Conservation (phyloP, 495 filamentous ascomycete genomes). For the Daldinia childiae region DNA sequence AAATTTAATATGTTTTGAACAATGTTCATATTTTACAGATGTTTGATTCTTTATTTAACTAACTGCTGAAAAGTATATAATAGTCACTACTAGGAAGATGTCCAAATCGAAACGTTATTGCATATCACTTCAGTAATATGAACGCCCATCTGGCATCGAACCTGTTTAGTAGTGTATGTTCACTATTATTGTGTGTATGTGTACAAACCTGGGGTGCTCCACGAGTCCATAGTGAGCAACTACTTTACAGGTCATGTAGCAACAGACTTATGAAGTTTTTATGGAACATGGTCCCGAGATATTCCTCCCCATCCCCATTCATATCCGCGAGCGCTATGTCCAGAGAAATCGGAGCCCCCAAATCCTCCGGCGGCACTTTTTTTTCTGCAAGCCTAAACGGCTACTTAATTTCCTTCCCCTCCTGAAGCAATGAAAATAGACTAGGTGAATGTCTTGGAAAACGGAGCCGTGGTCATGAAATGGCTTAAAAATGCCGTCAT, state of each 20-base stretch:
- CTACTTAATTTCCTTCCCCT: constrained; percentile 33
- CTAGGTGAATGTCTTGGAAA: constrained; percentile 24
- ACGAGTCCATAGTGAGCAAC: constrained; percentile 20
- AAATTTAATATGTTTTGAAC: background rate
- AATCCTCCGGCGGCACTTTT: constrained; percentile 26
- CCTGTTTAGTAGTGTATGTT: constrained; percentile 36
- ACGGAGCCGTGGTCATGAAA: constrained; percentile 39
- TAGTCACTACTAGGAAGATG: background rate
- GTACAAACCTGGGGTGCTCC: constrained; percentile 32
- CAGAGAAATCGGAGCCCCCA: constrained; percentile 49
- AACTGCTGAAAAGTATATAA: background rate
- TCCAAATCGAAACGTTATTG: background rate
- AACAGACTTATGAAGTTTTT: constrained; percentile 24
- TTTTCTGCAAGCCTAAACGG: constrained; percentile 33
- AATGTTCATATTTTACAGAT: background rate
- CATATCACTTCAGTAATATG: background rate
- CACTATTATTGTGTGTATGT: constrained; percentile 48
- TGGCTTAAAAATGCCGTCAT: constrained; percentile 47
- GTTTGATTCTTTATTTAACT: background rate
- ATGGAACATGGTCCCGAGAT: constrained; percentile 37
- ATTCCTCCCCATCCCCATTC: constrained; percentile 20
- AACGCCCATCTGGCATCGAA: background rate
- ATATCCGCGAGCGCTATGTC: constrained; percentile 51
- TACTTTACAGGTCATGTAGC: constrained; percentile 27
- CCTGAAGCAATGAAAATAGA: constrained; percentile 34